Percentiles rank a stretch among this genome's conserved stretches.
Conservation (phyloP, 805 yeast genomes). For the Yarrowia alimentaria region DNA sequence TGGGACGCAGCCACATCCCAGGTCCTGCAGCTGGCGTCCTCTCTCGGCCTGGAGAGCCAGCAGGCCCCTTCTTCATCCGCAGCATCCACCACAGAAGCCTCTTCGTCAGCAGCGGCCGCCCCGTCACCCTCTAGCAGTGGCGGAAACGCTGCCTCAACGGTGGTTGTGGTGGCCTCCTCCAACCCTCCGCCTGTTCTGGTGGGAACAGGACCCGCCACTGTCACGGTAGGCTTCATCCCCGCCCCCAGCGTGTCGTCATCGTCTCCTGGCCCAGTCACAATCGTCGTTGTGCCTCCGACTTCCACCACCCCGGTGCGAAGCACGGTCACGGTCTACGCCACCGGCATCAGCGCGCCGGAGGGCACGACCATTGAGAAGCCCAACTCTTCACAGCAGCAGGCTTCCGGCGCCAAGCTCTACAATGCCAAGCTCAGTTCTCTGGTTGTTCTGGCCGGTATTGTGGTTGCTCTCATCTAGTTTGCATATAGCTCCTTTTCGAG, state of each 20-base stretch:
- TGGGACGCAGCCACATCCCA: conserved; percentile 13
- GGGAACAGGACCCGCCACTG: neutral
- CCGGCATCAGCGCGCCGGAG: neutral
- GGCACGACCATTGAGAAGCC: conserved; percentile 15
- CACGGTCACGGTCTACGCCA: conserved; percentile 4
- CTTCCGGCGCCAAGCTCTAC: neutral
- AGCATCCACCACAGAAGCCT: no score
- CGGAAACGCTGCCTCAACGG: no score
- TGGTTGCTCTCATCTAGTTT: no score
- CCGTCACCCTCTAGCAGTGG: neutral
- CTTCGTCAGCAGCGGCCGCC: neutral
- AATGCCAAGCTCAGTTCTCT: neutral
- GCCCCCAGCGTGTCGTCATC: no score
- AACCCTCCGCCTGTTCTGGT: no score
- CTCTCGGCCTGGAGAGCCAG: conserved; percentile 8
- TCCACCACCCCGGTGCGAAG: conserved; percentile 1
- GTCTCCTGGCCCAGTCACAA: neutral
- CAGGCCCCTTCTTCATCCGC: no score
- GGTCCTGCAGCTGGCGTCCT: conserved; percentile 16
- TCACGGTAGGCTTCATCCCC: neutral
- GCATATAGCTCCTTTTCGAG: no score
- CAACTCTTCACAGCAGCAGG: neutral
- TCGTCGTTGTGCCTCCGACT: neutral
- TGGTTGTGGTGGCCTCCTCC: no score
- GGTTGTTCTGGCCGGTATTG: no score